Conservation (phyloP, 75 land plant genomes). For the Sequoiadendron giganteum region DNA sequence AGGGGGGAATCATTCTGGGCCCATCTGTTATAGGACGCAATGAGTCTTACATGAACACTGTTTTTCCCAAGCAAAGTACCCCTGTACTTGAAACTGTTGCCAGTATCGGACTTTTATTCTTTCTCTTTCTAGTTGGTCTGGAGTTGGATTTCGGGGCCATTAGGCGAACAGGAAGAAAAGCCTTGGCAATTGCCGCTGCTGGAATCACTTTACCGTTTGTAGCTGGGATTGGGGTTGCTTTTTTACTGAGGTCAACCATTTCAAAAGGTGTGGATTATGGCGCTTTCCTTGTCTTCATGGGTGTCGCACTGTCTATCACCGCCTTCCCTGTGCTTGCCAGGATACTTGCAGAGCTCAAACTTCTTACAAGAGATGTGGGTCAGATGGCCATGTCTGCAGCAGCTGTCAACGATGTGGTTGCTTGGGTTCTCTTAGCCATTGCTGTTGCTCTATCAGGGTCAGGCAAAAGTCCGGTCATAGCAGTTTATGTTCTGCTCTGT, state of each 20-base stretch:
- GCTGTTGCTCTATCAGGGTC: conserved; percentile 81
- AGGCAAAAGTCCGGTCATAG: conserved; percentile 41
- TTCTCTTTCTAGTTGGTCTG: conserved; percentile 82
- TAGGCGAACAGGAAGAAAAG: conserved; percentile 55
- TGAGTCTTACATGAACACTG: conserved; percentile 28
- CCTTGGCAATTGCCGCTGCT: conserved; percentile 56
- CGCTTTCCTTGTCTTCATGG: conserved; percentile 83
- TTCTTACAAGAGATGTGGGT: conserved; percentile 66
- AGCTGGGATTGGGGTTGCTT: conserved; percentile 62
- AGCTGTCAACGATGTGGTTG: no score
- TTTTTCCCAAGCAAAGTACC: conserved; percentile 60
- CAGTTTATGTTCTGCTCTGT: conserved; percentile 65
- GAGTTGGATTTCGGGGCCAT: conserved; percentile 62
- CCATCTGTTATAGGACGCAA: conserved; percentile 73
- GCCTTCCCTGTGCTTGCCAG: conserved; percentile 92
- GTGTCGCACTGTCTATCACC: conserved; percentile 85
- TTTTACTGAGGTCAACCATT: conserved; percentile 49
- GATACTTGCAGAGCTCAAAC: conserved; percentile 84
- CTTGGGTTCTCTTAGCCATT: conserved; percentile 76
- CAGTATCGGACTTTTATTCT: conserved; percentile 76
- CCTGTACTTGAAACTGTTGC: conserved; percentile 74
- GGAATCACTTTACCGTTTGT: conserved; percentile 70
- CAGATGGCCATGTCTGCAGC: no score
- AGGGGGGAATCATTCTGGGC: conserved; percentile 83
- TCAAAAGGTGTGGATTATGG: conserved; percentile 33